Evolutionary conservation across 441 rosid species (phyloP).

Genomic region (Bruguiera hainesii): DNA sequence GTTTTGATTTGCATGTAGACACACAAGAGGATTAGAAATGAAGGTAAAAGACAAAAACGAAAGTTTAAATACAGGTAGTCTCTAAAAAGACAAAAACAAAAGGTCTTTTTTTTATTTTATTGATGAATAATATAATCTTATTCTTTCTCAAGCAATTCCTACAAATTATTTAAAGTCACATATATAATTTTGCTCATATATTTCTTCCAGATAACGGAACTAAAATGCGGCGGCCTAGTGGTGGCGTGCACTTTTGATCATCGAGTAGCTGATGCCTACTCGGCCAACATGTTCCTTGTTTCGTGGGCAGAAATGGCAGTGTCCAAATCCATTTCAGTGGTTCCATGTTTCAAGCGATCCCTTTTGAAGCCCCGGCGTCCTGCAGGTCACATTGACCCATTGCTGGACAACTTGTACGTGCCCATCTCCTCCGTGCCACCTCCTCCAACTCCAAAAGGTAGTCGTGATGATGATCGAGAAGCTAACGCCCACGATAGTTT

Average conservation of each 20-base stretch:
- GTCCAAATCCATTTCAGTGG: slow-evolving; percentile 32
- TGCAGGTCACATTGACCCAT: slow-evolving; percentile 23
- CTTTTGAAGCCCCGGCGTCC: slow-evolving; percentile 65
- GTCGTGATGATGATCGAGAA: slow-evolving; percentile 9
- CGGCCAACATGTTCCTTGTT: slow-evolving; percentile 65
- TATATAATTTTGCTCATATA: neutral
- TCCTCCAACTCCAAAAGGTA: slow-evolving; percentile 23
- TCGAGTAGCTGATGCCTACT: slow-evolving; percentile 75
- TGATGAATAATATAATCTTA: neutral
- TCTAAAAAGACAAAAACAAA: too few species aligned
- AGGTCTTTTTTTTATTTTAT: too few species aligned
- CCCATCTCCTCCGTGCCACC: slow-evolving; percentile 46
- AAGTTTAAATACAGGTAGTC: too few species aligned
- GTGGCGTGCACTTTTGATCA: slow-evolving; percentile 80
- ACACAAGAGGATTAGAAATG: too few species aligned
- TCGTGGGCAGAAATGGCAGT: slow-evolving; percentile 68
- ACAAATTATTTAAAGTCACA: neutral
- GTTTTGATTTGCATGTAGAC: too few species aligned
- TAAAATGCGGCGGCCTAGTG: slow-evolving; percentile 66
- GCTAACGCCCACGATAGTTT: neutral
- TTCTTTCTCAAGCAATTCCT: neutral
- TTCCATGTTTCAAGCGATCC: slow-evolving; percentile 67
- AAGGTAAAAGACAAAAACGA: too few species aligned
- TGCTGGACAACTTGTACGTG: slow-evolving; percentile 47
- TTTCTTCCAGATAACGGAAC: slow-evolving; percentile 48